A percentile compares a stretch with the other conserved stretches of the same genome.
These are phyloP conservation scores for Malus asiatica DNA, from an alignment of 306 rosid genomes.

Conservation along the genomic window DNA sequence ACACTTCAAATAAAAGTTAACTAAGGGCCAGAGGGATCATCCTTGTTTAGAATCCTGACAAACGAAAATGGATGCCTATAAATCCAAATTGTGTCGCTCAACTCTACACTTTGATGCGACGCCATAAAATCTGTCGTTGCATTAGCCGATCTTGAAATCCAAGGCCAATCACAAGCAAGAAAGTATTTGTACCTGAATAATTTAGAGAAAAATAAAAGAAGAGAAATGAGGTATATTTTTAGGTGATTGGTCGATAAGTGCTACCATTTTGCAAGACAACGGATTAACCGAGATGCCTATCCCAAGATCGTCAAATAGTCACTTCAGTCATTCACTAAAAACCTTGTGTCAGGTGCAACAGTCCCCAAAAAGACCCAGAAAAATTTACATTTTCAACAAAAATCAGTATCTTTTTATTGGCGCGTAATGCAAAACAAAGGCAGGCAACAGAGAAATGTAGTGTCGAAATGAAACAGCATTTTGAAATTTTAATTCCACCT, in stretches of 20 bases:
- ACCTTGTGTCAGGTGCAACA: conserved; percentile 34
- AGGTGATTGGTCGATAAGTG: not conserved
- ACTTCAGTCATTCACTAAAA: conserved; percentile 19
- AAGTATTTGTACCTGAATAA: no score
- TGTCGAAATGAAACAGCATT: conserved; percentile 45
- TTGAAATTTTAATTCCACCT: not conserved
- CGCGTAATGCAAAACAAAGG: conserved; percentile 28
- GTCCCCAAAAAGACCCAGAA: conserved; percentile 31
- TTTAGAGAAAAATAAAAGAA: not conserved
- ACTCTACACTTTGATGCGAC: no score
- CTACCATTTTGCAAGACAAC: not conserved
- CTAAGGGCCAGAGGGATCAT: no score
- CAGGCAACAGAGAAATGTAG: conserved; percentile 40
- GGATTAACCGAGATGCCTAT: not conserved
- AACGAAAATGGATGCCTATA: no score
- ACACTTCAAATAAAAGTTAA: no score
- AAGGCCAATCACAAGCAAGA: no score
- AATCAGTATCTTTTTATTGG: conserved; percentile 30
- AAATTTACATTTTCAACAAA: conserved; percentile 18
- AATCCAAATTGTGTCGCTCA: no score
- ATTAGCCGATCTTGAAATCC: no score
- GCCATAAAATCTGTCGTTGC: accelerated
- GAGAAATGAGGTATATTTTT: no score
- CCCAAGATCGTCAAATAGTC: conserved; percentile 26
- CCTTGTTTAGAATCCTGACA: no score